phyloP scores from a whole-genome alignment of 2,329 filamentous ascomycete species.

The Claviceps africana region DNA sequence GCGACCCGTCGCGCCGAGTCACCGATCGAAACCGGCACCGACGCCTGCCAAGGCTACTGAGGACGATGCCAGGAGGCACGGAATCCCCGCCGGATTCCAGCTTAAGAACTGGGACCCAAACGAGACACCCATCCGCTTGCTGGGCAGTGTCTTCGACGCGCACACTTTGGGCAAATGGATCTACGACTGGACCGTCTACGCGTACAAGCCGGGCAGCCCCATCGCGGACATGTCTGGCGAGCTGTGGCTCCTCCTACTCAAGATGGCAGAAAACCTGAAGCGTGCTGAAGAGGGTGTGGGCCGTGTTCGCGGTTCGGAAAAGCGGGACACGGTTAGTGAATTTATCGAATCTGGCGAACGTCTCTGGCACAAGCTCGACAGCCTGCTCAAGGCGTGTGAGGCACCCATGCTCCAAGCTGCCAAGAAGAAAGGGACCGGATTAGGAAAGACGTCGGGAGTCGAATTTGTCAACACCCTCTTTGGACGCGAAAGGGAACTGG shows the following conservation, averaged over 20 bases:
- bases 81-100: slow-evolving; percentile 80
- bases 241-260: slow-evolving; percentile 87
- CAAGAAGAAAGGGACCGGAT: slow-evolving; percentile 51
- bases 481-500: slow-evolving; percentile 75
- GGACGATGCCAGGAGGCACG: slow-evolving; percentile 46
- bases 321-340: slow-evolving; percentile 70
- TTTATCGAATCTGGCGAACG: slow-evolving; percentile 84
- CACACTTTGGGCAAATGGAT: slow-evolving; percentile 99
- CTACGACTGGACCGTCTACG: slow-evolving; percentile 97
- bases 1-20: slow-evolving; percentile 24
- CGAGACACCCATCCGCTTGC: slow-evolving; percentile 83
- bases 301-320: slow-evolving; percentile 58
- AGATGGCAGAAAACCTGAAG: slow-evolving; percentile 88
- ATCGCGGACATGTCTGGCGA: slow-evolving; percentile 88
- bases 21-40: slow-evolving; percentile 18
- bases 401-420: slow-evolving; percentile 86
- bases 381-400: slow-evolving; percentile 81
- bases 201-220: slow-evolving; percentile 65
- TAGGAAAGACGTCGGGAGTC: slow-evolving; percentile 83
- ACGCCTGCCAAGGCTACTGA: slow-evolving; percentile 38
- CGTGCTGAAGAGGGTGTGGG: slow-evolving; percentile 66
- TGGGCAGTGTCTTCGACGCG: slow-evolving; percentile 92
- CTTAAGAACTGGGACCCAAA: slow-evolving; percentile 97
- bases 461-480: slow-evolving; percentile 97
- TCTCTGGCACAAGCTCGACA: slow-evolving; percentile 71